These are phyloP conservation scores for Dictyostelium brefeldianum DNA, from an alignment of 78 protist species.

Conservation along the genomic window DNA sequence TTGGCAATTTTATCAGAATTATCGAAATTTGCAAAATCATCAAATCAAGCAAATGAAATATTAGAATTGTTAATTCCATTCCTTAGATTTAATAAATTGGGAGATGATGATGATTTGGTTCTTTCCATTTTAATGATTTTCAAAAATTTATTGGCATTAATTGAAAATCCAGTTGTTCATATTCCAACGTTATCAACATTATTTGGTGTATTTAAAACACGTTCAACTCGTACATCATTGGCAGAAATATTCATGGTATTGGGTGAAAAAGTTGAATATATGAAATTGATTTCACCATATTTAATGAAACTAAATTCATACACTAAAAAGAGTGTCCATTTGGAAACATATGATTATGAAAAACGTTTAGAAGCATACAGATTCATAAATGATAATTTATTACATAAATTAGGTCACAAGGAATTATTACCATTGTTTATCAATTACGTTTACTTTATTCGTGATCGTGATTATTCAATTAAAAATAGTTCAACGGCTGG, in stretches of 20 bases:
- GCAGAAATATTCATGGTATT: slow-evolving; percentile 19
- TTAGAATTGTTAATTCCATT: slow-evolving; percentile 59
- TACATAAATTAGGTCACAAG: neutral
- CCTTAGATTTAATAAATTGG: slow-evolving; percentile 24
- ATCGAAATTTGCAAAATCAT: slow-evolving; percentile 9
- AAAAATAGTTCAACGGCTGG: slow-evolving; percentile 16
- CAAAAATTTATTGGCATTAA: slow-evolving; percentile 20
- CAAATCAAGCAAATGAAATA: slow-evolving; percentile 32
- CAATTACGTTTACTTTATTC: slow-evolving; percentile 13
- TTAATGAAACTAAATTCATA: slow-evolving; percentile 32
- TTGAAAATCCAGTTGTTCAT: slow-evolving; percentile 38
- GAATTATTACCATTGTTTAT: slow-evolving; percentile 25
- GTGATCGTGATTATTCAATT: slow-evolving; percentile 54
- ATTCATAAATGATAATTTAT: slow-evolving; percentile 13
- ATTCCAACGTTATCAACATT: slow-evolving; percentile 28
- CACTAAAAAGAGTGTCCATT: neutral
- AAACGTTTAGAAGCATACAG: slow-evolving; percentile 26
- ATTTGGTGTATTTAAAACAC: slow-evolving; percentile 36
- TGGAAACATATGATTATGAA: slow-evolving; percentile 69
- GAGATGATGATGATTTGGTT: slow-evolving; percentile 30
- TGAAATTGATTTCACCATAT: slow-evolving; percentile 5
- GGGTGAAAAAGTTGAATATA: slow-evolving; percentile 37
- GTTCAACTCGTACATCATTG: slow-evolving; percentile 20
- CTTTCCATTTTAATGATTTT: slow-evolving; percentile 36
- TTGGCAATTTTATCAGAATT: slow-evolving; percentile 38